Evolutionary conservation across 257 asterid genomes (phyloP).

Genomic region (Solanum clarkiae): DNA sequence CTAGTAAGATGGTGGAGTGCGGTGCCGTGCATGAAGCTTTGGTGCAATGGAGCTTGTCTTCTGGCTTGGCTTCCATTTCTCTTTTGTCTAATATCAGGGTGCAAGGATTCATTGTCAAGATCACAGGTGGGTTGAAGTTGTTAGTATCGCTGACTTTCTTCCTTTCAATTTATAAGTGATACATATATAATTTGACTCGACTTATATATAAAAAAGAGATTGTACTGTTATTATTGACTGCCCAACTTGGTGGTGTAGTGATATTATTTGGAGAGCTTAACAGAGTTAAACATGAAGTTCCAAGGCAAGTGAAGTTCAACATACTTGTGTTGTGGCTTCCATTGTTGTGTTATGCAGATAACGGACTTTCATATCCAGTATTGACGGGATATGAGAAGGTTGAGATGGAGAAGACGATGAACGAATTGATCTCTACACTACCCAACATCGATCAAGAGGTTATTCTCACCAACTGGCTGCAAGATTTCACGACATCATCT

Average conservation of each 20-base stretch:
- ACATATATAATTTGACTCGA: not conserved
- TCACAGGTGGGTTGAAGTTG: not conserved
- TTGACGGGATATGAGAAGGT: slow-evolving; percentile 13
- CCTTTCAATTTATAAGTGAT: not conserved
- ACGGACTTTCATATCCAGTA: slow-evolving; percentile 11
- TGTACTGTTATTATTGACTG: not conserved
- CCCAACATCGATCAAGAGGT: slow-evolving; percentile 13
- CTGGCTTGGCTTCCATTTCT: slow-evolving; percentile 13
- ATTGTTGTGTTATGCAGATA: slow-evolving; percentile 17
- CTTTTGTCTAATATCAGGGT: slow-evolving; percentile 9
- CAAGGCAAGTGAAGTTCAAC: slow-evolving; percentile 13
- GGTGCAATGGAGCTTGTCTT: slow-evolving; percentile 19
- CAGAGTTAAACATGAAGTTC: not conserved
- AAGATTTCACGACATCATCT: slow-evolving; percentile 7
- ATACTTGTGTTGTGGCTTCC: slow-evolving; percentile 14
- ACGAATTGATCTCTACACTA: slow-evolving; percentile 4
- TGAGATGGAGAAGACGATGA: slow-evolving; percentile 15
- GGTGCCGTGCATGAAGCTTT: slow-evolving; percentile 15
- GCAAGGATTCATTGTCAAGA: slow-evolving; percentile 16
- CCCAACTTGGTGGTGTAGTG: not conserved
- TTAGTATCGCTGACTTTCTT: not conserved
- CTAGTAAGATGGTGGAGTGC: slow-evolving; percentile 15
- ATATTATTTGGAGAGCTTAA: slow-evolving; percentile 9
- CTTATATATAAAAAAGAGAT: not conserved
- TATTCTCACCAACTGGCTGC: slow-evolving; percentile 18